phyloP scores from a whole-genome alignment of 306 rosid species.

The Cucurbita pepo region DNA sequence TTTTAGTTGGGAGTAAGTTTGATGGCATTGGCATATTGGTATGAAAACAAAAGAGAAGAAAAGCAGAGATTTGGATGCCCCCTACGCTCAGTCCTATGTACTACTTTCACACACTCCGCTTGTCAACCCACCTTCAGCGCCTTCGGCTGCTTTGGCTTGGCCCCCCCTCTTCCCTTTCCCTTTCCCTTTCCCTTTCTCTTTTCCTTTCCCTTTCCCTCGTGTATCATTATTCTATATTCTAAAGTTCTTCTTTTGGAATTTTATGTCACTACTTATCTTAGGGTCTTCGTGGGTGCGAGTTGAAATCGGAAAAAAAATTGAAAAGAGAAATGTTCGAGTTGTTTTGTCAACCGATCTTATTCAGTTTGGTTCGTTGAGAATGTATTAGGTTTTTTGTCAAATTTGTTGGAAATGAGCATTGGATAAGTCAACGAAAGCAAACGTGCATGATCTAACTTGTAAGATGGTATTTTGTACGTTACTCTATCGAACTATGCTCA shows the following conservation, averaged over 20 bases:
- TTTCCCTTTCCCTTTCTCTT: neutral
- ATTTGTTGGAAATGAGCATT: no score
- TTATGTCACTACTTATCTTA: neutral
- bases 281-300: no score
- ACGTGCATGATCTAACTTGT: no score
- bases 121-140: neutral
- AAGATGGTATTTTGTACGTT: no score
- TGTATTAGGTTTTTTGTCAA: no score
- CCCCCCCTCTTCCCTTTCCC: neutral
- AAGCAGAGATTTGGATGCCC: conserved; percentile 27
- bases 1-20: neutral
- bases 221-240: neutral
- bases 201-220: neutral
- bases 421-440: no score
- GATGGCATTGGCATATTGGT: neutral
- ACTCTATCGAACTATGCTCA: no score
- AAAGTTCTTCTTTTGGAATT: neutral
- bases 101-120: neutral
- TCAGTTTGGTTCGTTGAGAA: no score
- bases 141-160: neutral
- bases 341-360: no score
- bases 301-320: no score
- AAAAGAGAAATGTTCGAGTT: no score
- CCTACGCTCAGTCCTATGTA: neutral
- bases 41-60: neutral